These are phyloP conservation scores for Ceratobasidium sp. DNA, from an alignment of 1,284 basidiomycete species.

Conservation along the genomic window DNA sequence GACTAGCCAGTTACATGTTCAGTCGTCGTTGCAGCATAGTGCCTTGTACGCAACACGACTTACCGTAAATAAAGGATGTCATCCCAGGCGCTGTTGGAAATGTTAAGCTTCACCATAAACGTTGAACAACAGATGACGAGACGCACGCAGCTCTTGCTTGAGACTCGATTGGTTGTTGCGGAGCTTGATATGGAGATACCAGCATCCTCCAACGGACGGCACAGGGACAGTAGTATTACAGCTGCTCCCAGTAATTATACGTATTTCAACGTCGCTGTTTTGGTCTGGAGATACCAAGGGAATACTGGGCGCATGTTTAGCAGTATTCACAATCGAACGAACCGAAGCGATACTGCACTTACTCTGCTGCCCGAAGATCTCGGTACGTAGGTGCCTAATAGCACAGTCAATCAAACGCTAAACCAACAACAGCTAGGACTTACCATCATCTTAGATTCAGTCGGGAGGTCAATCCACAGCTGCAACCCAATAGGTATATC, in stretches of 20 bases:
- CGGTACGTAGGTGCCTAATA: constrained; percentile 4
- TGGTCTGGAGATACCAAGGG: background rate
- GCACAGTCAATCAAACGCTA: background rate
- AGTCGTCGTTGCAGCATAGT: background rate
- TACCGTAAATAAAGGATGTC: constrained; percentile 13
- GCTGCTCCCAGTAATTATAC: background rate
- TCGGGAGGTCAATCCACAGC: constrained; percentile 28
- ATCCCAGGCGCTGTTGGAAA: background rate
- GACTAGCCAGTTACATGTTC: background rate
- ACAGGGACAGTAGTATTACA: background rate
- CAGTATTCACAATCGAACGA: background rate
- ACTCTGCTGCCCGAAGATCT: background rate
- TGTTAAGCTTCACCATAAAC: background rate
- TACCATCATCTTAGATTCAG: constrained; percentile 17
- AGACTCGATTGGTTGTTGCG: background rate
- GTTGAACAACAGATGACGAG: background rate
- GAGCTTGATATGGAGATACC: constrained; percentile 17
- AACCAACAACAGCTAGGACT: background rate
- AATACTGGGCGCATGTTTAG: background rate
- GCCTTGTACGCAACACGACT: background rate
- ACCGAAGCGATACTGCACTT: background rate
- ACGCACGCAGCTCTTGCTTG: constrained; percentile 17
- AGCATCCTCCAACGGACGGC: constrained; percentile 1
- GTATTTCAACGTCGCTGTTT: constrained; percentile 3
- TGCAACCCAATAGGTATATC: constrained; percentile 26